Conservation (phyloP, 306 rosid genomes). For the Sechiopsis laciniata region DNA sequence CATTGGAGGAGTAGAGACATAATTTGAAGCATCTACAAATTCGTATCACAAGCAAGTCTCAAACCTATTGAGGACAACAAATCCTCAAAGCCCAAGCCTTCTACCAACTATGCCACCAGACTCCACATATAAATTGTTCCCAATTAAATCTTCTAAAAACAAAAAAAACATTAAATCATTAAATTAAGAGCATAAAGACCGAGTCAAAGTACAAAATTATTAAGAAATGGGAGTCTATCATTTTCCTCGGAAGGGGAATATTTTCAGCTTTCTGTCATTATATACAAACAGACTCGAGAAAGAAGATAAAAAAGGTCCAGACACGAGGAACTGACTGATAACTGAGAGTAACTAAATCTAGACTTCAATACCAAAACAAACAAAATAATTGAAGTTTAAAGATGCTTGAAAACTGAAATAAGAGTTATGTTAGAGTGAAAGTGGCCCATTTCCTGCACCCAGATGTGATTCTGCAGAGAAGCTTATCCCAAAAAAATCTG, state of each 20-base stretch:
- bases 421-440: constrained; percentile 10
- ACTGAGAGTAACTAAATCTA: constrained; percentile 12
- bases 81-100: too few relatives aligned
- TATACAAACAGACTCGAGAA: constrained; percentile 5
- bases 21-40: too few relatives aligned
- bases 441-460: constrained; percentile 20
- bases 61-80: too few relatives aligned
- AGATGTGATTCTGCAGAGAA: constrained; percentile 18
- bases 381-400: not conserved
- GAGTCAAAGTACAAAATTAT: not conserved
- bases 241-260: constrained; percentile 2
- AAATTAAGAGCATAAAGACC: not conserved
- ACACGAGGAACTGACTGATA: constrained; percentile 5
- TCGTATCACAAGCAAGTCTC: too few relatives aligned
- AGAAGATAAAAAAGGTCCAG: not conserved
- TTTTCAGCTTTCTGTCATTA: constrained; percentile 12
- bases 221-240: not conserved
- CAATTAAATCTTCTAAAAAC: not conserved
- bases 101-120: too few relatives aligned
- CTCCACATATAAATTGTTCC: not conserved
- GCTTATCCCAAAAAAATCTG: constrained; percentile 17
- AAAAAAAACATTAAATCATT: not conserved
- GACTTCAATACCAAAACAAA: constrained; percentile 7
- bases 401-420: not conserved
- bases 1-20: too few relatives aligned